Percentiles rank a stretch among this genome's conserved stretches.
Conservation (phyloP, 1,139 yeast genomes). For the Pichia sp. region DNA sequence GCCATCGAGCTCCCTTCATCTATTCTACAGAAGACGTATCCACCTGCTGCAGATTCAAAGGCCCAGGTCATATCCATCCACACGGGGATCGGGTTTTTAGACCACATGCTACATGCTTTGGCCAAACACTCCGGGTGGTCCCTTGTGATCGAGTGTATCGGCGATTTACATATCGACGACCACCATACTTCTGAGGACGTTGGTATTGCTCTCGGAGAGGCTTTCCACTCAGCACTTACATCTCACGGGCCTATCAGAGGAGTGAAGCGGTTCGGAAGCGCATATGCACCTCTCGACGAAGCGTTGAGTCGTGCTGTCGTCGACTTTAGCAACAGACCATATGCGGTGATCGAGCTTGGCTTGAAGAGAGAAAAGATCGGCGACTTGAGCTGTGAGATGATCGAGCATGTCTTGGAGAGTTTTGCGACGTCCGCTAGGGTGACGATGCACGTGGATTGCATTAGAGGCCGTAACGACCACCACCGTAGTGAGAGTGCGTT, state of each 20-base stretch:
- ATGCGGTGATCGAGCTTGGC: constrained; percentile 83
- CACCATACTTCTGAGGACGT: constrained; percentile 97
- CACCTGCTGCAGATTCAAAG: constrained; percentile 12
- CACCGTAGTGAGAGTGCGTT: constrained; percentile 95
- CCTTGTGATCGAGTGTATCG: constrained; percentile 78
- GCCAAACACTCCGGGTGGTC: constrained; percentile 99
- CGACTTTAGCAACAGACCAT: constrained; percentile 89
- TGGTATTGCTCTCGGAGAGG: constrained; percentile 84
- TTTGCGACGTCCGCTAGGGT: constrained; percentile 90
- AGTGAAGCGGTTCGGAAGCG: constrained; percentile 88
- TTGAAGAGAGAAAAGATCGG: constrained; percentile 91
- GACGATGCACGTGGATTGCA: constrained; percentile 89
- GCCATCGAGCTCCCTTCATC: constrained; percentile 54
- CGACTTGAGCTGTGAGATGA: constrained; percentile 90
- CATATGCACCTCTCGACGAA: constrained; percentile 94
- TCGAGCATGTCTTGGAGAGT: constrained; percentile 90
- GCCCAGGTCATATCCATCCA: constrained; percentile 74
- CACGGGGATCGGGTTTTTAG: constrained; percentile 92
- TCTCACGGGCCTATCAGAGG: constrained; percentile 73
- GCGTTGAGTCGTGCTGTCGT: constrained; percentile 93
- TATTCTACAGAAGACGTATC: constrained; percentile 35
- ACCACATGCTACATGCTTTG: constrained; percentile 95
- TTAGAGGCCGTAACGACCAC: constrained; percentile 91
- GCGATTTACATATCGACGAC: constrained; percentile 93
- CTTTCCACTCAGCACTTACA: constrained; percentile 75